Percentiles rank a stretch among this genome's conserved stretches.
phyloP scores from a whole-genome alignment of 495 filamentous ascomycete genomes.

The Cryomyces minteri region DNA sequence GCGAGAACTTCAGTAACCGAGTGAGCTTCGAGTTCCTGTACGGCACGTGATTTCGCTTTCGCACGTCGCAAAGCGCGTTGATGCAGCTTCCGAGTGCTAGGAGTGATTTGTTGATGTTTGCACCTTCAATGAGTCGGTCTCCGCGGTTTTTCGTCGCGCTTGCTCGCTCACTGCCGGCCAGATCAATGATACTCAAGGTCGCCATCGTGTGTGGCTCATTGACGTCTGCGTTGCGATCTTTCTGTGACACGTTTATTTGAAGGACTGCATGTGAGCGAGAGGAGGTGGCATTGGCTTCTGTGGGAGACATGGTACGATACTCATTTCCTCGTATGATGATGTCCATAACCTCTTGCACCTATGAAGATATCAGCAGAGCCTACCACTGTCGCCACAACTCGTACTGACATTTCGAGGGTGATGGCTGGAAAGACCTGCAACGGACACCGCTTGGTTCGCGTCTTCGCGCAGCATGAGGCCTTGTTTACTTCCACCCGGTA shows the following conservation, averaged over 20 bases:
- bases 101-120: constrained; percentile 98
- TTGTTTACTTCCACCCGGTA: constrained; percentile 69
- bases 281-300: constrained; percentile 93
- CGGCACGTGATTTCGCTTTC: constrained; percentile 84
- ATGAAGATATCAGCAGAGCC: background rate
- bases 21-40: constrained; percentile 98
- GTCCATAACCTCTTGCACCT: constrained; percentile 82
- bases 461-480: constrained; percentile 92
- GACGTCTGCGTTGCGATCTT: constrained; percentile 80
- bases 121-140: constrained; percentile 78
- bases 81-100: constrained; percentile 94
- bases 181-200: constrained; percentile 92
- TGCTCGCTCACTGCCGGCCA: constrained; percentile 89
- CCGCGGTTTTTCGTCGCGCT: constrained; percentile 95
- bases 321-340: constrained; percentile 96
- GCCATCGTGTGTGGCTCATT: constrained; percentile 97
- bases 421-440: constrained; percentile 81
- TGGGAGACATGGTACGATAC: constrained; percentile 88
- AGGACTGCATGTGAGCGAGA: constrained; percentile 97
- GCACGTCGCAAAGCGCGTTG: constrained; percentile 90
- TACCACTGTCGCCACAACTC: background rate
- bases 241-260: constrained; percentile 89
- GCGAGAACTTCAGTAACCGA: constrained; percentile 85
- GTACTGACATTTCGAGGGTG: constrained; percentile 54
- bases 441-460: constrained; percentile 79